Evolutionary conservation across 2,329 filamentous ascomycete genomes (phyloP).

Genomic region (Sarocladiaceae sp.): DNA sequence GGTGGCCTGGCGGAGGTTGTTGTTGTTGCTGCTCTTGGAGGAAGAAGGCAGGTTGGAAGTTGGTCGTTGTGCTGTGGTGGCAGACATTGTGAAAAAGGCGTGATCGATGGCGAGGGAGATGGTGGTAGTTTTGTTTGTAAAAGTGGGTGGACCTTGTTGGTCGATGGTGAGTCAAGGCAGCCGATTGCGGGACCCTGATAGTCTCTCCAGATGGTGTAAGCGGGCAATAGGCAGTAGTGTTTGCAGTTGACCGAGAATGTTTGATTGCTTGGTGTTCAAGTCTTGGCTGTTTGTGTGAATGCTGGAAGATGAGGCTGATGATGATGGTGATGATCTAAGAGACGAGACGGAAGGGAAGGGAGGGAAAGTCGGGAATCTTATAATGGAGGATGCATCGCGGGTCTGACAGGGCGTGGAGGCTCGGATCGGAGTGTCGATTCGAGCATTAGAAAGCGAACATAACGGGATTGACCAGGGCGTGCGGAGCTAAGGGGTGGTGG

Average conservation of each 20-base stretch:
- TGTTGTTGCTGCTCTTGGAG: not conserved
- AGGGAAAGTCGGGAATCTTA: constrained; percentile 1
- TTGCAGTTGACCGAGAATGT: not conserved
- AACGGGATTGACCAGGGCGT: not conserved
- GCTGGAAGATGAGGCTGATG: not conserved
- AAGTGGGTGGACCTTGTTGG: constrained; percentile 1
- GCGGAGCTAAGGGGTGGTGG: not conserved
- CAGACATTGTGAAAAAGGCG: constrained; percentile 21
- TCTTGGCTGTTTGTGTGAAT: not conserved
- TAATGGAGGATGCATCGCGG: constrained; percentile 6
- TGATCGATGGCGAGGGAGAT: not conserved
- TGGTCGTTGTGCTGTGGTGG: constrained; percentile 19
- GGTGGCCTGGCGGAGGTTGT: constrained; percentile 25
- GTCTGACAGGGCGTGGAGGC: constrained; percentile 7
- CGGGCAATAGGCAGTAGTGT: not conserved
- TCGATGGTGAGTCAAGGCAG: constrained; percentile 9
- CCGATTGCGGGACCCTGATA: constrained; percentile 9
- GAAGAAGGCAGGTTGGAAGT: constrained; percentile 19
- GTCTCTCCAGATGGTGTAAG: constrained; percentile 6
- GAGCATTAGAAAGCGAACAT: constrained; percentile 6
- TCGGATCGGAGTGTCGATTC: constrained; percentile 5
- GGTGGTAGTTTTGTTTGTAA: constrained; percentile 6
- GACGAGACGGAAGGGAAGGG: not conserved
- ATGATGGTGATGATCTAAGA: constrained; percentile 3
- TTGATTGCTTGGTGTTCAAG: too few relatives aligned